Percentiles rank a stretch among this genome's conserved stretches.
phyloP scores from a whole-genome alignment of 768 basidiomycete species.

The Candolleomyces eurysporus region DNA sequence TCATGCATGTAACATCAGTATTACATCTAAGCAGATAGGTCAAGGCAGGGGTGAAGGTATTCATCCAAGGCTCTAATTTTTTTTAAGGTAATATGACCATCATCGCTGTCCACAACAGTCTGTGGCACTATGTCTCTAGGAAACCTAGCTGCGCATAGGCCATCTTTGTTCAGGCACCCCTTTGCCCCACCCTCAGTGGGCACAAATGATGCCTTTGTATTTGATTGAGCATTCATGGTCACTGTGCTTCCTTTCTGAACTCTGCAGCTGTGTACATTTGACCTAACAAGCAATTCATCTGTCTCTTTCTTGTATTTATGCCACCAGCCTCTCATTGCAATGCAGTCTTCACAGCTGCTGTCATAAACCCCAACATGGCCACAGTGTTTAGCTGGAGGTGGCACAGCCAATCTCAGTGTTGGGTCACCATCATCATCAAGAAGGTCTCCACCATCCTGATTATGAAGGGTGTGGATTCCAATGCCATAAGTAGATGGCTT shows the following conservation, averaged over 20 bases:
- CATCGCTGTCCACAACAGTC: constrained; percentile 22
- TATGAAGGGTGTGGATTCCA: no score
- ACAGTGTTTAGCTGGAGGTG: constrained; percentile 14
- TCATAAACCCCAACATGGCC: neutral
- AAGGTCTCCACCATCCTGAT: no score
- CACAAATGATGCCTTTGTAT: neutral
- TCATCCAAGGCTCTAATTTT: constrained; percentile 35
- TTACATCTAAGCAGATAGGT: constrained; percentile 35
- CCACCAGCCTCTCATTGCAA: constrained; percentile 19
- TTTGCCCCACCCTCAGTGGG: constrained; percentile 4
- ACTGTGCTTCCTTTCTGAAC: neutral
- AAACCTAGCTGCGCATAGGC: constrained; percentile 33
- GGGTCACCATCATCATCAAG: constrained; percentile 14
- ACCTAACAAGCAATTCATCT: constrained; percentile 26
- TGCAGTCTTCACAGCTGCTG: constrained; percentile 11
- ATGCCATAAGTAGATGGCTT: no score
- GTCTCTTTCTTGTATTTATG: constrained; percentile 15
- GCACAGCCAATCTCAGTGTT: constrained; percentile 17
- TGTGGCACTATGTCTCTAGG: constrained; percentile 23
- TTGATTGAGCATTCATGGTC: neutral
- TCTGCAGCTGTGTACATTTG: constrained; percentile 29
- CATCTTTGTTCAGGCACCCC: constrained; percentile 27
- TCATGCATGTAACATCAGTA: no score
- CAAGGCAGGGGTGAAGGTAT: constrained; percentile 27
- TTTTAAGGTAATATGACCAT: constrained; percentile 28